These are phyloP conservation scores for Clarireedia monteithiana DNA, from an alignment of 2,329 filamentous ascomycete genomes.

Conservation along the genomic window DNA sequence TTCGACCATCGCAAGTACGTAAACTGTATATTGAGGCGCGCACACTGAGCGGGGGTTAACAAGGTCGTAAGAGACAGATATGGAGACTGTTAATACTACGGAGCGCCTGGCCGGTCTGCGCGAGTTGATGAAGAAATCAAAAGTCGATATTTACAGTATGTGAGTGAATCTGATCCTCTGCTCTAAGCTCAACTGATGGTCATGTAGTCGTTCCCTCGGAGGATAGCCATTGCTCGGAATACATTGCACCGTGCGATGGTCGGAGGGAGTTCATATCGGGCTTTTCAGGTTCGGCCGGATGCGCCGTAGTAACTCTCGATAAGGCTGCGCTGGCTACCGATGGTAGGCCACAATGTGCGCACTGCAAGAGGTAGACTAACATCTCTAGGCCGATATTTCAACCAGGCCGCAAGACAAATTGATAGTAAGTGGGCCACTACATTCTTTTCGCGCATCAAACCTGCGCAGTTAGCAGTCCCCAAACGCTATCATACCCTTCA, in stretches of 20 bases:
- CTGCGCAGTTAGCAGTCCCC: too few species aligned
- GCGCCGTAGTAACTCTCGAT: slow-evolving; percentile 76
- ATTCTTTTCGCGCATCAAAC: not conserved
- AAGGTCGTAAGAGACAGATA: slow-evolving; percentile 33
- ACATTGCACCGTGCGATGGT: slow-evolving; percentile 92
- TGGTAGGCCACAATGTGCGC: slow-evolving; percentile 30
- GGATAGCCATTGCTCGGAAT: slow-evolving; percentile 96
- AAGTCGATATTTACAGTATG: slow-evolving; percentile 88
- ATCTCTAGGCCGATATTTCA: slow-evolving; percentile 74
- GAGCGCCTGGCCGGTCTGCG: slow-evolving; percentile 69
- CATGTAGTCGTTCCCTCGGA: slow-evolving; percentile 85
- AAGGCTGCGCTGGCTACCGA: slow-evolving; percentile 91
- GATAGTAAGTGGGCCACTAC: slow-evolving; percentile 42
- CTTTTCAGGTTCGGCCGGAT: slow-evolving; percentile 92
- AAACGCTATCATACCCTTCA: not conserved
- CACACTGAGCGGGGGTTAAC: not conserved
- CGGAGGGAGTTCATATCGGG: slow-evolving; percentile 87
- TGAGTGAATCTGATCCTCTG: slow-evolving; percentile 15
- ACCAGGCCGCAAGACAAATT: slow-evolving; percentile 85
- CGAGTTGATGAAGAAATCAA: slow-evolving; percentile 76
- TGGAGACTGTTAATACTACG: slow-evolving; percentile 75
- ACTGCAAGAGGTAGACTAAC: not conserved
- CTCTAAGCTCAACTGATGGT: slow-evolving; percentile 16
- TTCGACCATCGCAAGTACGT: slow-evolving; percentile 13
- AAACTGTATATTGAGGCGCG: not conserved